These are phyloP conservation scores for Magnaporthiopsis rhizophila DNA, from an alignment of 2,329 filamentous ascomycete species.

Conservation along the genomic window DNA sequence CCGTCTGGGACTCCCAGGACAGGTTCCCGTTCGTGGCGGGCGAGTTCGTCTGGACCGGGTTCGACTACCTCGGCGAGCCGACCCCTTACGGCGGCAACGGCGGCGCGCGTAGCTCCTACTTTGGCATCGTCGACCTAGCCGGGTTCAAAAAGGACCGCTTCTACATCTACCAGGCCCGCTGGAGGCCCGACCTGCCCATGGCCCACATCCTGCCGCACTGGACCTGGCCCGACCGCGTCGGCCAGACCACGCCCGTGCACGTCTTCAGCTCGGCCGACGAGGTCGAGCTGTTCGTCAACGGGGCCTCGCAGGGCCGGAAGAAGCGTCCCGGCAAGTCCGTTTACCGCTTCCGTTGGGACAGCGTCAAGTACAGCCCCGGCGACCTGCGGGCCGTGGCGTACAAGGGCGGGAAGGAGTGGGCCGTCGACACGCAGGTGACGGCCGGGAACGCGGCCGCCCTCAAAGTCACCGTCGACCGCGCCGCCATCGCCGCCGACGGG, in stretches of 20 bases:
- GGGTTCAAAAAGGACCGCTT: slow-evolving; percentile 50
- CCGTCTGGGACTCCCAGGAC: slow-evolving; percentile 43
- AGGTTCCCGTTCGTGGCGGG: slow-evolving; percentile 40
- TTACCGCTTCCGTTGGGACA: slow-evolving; percentile 46
- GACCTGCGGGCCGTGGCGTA: slow-evolving; percentile 38
- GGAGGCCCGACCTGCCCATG: slow-evolving; percentile 37
- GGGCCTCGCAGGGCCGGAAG: slow-evolving; percentile 32
- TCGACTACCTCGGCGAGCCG: slow-evolving; percentile 23
- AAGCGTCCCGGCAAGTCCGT: slow-evolving; percentile 21
- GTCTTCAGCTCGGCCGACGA: slow-evolving; percentile 44
- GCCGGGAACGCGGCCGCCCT: slow-evolving; percentile 14
- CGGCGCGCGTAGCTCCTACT: slow-evolving; percentile 40
- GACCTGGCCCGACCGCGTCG: slow-evolving; percentile 42
- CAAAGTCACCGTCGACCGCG: too few relatives aligned
- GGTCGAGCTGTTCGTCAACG: slow-evolving; percentile 47
- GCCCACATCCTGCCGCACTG: slow-evolving; percentile 49
- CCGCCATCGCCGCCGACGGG: slow-evolving; percentile 25
- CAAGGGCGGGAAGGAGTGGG: slow-evolving; percentile 39
- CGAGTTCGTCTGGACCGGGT: slow-evolving; percentile 27
- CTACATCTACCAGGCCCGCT: slow-evolving; percentile 46
- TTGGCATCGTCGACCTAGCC: slow-evolving; percentile 48
- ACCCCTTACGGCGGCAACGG: slow-evolving; percentile 28
- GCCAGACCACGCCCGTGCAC: slow-evolving; percentile 43
- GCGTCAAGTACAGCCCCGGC: slow-evolving; percentile 38
- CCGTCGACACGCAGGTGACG: slow-evolving; percentile 28